Base-by-base conservation (phyloP, 73 alveolate species). In the Paraurostyla sp. region DNA sequence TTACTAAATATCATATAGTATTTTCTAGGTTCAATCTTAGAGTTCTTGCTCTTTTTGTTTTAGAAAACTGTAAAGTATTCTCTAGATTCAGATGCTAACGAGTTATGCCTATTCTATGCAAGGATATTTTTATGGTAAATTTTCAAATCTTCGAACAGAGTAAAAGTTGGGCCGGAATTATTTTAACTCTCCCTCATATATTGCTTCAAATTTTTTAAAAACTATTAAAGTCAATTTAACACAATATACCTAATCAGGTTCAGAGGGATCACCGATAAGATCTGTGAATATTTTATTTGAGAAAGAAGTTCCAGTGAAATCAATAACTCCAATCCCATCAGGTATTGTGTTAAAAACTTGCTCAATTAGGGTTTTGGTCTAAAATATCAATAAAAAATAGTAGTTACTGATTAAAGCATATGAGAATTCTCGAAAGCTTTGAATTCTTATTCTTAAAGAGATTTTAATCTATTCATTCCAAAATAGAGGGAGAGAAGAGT, bases 291-390 rank as follows among this genome's bases (percentile, higher is more conserved):
- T 49, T 23, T 73, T 73, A 27, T 73, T 73, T 13, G 86, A 43
- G 46, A 73, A 73, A 45, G 86, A 48, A 43, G 86, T 73, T 20
- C 86, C 86, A 2, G 43, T 43, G 18, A 73, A 73, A 29, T 73
- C 86, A 33, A 73, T 73, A 11, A 73, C 86, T 6, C 86, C 86
- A 0, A 73, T 73, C 20, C 86, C 86, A 73, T 73, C 86, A 0
- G 86, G 86, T 20, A 73, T 36, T 49, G 86, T 73, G 30, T 41
- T 73, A 36, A 73, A 73, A 13, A 73, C 46, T 73, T 73, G 30
- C 32, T 48, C 71, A 45, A 73, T 73, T 15, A 73, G 32, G 20
- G n/a, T 48, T 73, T 73, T 43, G 52, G 71, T 73, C 86, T 73
- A 73, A 23, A 73, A 2, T 32, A 15, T 32, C 35, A 13, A 45